Evolutionary conservation across 768 basidiomycete species (phyloP), one percentile per base, ranked within the genome.

Genomic region (Royoungia palumana): DNA sequence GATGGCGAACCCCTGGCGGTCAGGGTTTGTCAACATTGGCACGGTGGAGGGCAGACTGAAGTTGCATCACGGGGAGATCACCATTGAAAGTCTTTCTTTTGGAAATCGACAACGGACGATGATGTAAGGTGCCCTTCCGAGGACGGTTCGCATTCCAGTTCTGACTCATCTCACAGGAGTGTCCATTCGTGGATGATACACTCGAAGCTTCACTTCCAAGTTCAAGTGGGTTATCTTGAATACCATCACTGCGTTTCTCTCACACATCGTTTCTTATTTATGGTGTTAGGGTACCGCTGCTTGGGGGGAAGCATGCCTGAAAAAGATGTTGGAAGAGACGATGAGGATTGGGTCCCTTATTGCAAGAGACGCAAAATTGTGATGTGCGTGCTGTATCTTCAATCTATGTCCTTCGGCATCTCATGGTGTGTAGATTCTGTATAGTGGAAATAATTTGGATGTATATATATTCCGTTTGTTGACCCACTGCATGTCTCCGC

Each of bases 261-360:
- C 5, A 46, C 13, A 0, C 30, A 8, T 32, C 6, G 5, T 32
- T 13, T 14, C 32, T 6, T 32, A 6, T 2, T 34, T 9, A 16
- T 25, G 12, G 39, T 44, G 35, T 32, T n/a, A 60, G 58, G 58
- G 55, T 6, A 48, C 55, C 20, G 49, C 55, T 14, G 58, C 55
- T 5, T 61, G 59, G 58, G 58, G 59, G 21, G 55, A 57, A 34
- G 55, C 54, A 28, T 49, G 46, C 24, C 58, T 58, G 1, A 46
- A 42, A 28, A 46, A 24, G 19, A 2, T 60, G 41, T 37, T 60
- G 4, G 49, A 60, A 5, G 58, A 60, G 28, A 61, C 21, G 0
- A 12, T 56, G 12, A 54, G 59, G 19, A 61, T 60, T 12, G 58
- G 22, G 4, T 17, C 21, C 8, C 59, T 61, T 14, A 22, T 58